Percentiles rank a stretch among this genome's conserved stretches.
Evolutionary conservation across 306 rosid species (phyloP).

Genomic region (Cercis canadensis): DNA sequence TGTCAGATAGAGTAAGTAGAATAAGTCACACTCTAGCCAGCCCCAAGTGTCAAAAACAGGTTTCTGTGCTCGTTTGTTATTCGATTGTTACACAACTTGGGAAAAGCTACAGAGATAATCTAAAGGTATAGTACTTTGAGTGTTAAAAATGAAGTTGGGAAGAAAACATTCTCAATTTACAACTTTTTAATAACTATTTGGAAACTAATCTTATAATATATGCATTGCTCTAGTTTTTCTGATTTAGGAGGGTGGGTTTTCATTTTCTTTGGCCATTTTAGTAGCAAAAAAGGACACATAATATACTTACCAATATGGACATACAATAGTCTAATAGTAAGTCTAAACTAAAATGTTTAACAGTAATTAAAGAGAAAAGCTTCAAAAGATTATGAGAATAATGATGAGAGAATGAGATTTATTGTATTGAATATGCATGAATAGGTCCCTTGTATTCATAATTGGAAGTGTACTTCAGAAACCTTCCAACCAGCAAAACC

Average conservation of each 20-base stretch:
- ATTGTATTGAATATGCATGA: background rate
- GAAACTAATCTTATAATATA: background rate
- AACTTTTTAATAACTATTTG: background rate
- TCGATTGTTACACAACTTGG: no score
- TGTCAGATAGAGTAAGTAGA: conserved; percentile 24
- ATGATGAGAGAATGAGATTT: background rate
- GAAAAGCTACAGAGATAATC: no score
- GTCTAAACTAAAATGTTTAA: no score
- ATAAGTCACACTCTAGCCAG: conserved; percentile 23
- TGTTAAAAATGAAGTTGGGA: conserved; percentile 4
- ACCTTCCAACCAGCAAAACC: conserved; percentile 1
- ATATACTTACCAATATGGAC: no score
- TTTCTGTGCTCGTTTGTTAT: background rate
- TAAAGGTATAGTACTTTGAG: background rate
- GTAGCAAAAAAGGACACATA: background rate
- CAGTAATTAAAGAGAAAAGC: background rate
- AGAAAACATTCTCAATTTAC: background rate
- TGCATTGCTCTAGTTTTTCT: background rate
- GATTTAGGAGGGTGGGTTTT: no score
- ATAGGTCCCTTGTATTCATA: background rate
- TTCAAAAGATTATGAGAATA: conserved; percentile 6
- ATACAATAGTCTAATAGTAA: no score
- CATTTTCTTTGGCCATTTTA: background rate
- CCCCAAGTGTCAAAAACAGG: background rate
- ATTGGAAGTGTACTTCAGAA: conserved; percentile 17